phyloP scores from a whole-genome alignment of 306 rosid genomes.

The Lotus japonicus region DNA sequence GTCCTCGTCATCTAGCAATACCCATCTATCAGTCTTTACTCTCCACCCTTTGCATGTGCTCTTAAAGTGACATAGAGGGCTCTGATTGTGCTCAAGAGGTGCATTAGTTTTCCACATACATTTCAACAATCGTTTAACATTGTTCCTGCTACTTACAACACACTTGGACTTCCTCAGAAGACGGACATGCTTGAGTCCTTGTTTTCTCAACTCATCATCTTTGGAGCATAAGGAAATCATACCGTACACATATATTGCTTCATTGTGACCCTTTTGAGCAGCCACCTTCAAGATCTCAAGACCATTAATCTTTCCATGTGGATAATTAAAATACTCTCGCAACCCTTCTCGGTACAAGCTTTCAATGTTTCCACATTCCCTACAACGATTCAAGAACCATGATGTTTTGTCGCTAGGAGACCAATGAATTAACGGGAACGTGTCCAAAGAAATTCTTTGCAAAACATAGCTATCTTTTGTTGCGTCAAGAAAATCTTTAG shows the following conservation, averaged over 20 bases:
- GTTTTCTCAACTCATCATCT: too few species aligned
- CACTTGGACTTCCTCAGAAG: constrained; percentile 9
- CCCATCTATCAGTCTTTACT: too few species aligned
- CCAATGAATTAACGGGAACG: background rate
- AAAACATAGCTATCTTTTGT: background rate
- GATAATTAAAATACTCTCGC: background rate
- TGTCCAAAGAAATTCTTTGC: background rate
- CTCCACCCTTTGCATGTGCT: too few species aligned
- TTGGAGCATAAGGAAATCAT: constrained; percentile 12
- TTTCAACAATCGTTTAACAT: too few species aligned
- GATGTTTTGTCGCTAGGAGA: background rate
- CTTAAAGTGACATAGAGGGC: too few species aligned
- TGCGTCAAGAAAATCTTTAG: constrained; percentile 8
- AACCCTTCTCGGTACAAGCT: background rate
- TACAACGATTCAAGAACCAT: background rate
- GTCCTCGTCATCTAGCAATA: too few species aligned
- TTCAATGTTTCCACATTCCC: background rate
- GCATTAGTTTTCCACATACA: too few species aligned
- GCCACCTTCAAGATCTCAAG: too few species aligned
- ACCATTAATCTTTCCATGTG: background rate
- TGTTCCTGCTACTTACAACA: too few species aligned
- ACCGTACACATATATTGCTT: constrained; percentile 27
- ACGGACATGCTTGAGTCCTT: background rate
- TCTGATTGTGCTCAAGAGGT: too few species aligned
- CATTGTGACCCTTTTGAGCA: too few species aligned